Evolutionary conservation across 1,284 basidiomycete genomes (phyloP).

Genomic region (Mycosarcoma mackinlayi): DNA sequence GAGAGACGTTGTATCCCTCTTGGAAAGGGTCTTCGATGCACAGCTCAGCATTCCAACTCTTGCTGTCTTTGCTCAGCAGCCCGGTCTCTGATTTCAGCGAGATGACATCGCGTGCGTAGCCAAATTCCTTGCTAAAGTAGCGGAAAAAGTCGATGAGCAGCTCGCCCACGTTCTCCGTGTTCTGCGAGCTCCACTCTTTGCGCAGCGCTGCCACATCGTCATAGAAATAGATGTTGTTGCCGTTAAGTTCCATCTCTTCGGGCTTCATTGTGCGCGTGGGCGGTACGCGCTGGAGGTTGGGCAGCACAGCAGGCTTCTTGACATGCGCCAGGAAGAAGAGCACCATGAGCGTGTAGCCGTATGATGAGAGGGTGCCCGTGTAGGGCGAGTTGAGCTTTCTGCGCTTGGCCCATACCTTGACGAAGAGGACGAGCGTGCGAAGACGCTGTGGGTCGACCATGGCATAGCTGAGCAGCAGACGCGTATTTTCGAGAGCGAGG

Average conservation of each 20-base stretch:
- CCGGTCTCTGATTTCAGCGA: slow-evolving; percentile 83
- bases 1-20: slow-evolving; percentile 90
- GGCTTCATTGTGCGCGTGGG: slow-evolving; percentile 55
- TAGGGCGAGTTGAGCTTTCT: slow-evolving; percentile 98
- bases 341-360: slow-evolving; percentile 96
- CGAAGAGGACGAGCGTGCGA: slow-evolving; percentile 91
- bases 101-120: slow-evolving; percentile 89
- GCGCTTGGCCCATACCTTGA: slow-evolving; percentile 99
- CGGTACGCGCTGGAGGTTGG: slow-evolving; percentile 69
- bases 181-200: slow-evolving; percentile 91
- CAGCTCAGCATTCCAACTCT: slow-evolving; percentile 88
- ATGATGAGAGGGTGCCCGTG: slow-evolving; percentile 93
- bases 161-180: slow-evolving; percentile 91
- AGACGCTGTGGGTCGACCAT: slow-evolving; percentile 95
- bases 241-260: slow-evolving; percentile 81
- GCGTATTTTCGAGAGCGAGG: slow-evolving; percentile 94
- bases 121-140: slow-evolving; percentile 93
- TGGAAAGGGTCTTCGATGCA: slow-evolving; percentile 89
- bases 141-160: slow-evolving; percentile 98
- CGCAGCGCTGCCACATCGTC: slow-evolving; percentile 93
- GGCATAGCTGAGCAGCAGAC: slow-evolving; percentile 94
- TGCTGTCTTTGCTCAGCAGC: slow-evolving; percentile 85
- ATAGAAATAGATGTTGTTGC: slow-evolving; percentile 80
- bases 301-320: slow-evolving; percentile 72
- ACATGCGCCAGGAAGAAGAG: slow-evolving; percentile 97